These are phyloP conservation scores for Plasmodium gonderi DNA, from an alignment of 169 alveolate species.

Conservation along the genomic window DNA sequence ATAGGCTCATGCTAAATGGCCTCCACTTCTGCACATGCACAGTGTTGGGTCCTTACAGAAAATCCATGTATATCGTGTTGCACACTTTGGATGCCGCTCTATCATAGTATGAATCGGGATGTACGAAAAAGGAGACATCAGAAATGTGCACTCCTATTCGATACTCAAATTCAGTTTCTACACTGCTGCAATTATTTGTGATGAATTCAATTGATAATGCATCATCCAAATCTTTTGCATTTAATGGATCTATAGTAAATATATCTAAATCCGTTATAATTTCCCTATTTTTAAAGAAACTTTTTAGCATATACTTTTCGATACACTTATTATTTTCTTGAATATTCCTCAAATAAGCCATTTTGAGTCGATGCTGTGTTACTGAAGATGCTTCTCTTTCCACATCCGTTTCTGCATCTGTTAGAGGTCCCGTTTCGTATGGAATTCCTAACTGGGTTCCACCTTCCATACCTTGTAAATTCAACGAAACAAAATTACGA, in stretches of 20 bases:
- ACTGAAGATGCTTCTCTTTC: not conserved
- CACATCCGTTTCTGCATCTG: not conserved
- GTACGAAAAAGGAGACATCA: slow-evolving; percentile 97
- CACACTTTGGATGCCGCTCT: slow-evolving; percentile 95
- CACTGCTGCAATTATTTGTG: slow-evolving; percentile 80
- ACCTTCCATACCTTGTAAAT: not conserved
- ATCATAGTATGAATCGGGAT: slow-evolving; percentile 94
- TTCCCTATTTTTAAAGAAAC: slow-evolving; percentile 32
- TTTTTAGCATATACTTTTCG: slow-evolving; percentile 55
- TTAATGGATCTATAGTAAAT: slow-evolving; percentile 96
- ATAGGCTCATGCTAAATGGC: too few relatives aligned
- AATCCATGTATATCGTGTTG: slow-evolving; percentile 92
- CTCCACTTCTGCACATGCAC: too few relatives aligned
- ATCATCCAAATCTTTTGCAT: slow-evolving; percentile 98
- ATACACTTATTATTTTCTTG: slow-evolving; percentile 10
- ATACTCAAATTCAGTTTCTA: slow-evolving; percentile 78
- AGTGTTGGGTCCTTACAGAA: slow-evolving; percentile 89
- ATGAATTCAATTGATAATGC: slow-evolving; percentile 93
- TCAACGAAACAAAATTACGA: not conserved
- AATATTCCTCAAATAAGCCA: slow-evolving; percentile 6
- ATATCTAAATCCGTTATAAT: slow-evolving; percentile 74
- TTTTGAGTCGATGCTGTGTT: not conserved
- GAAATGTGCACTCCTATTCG: slow-evolving; percentile 98
- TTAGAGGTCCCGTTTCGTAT: too few relatives aligned
- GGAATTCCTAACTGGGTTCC: not conserved